Evolutionary conservation across 1,139 yeast species (phyloP), one percentile per base, ranked within the genome.

Genomic region (Magnusiomyces suaveolens): DNA sequence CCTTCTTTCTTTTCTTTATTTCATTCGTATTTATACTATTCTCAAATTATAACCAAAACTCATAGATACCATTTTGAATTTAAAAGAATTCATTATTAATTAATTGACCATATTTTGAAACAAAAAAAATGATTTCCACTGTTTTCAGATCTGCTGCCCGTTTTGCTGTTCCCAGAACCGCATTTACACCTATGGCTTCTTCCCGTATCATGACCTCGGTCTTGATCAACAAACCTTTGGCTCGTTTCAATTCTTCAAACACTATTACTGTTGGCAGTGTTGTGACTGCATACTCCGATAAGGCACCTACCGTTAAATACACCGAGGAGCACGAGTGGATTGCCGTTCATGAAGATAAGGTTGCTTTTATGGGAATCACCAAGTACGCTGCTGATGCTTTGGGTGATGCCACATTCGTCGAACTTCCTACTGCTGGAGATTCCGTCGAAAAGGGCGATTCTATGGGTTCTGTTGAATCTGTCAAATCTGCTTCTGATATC

Each of bases 311-410:
- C 25, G 78, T 86, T 61, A 82, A 80, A 71, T 90, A 81, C 75
- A 87, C 98, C 20, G 74, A 77, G 54, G 97, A 92, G 67, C 99
- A 92, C 75, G 99, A 92, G 74, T 92, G 97, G 97, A 74, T 94
- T 58, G 92, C 96, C 1, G 76, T 83, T 52, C 94, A 87, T 68
- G 78, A 79, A 39, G 96, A 90, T 70, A 87, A 88, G 57, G 76
- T 83, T 39, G 73, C 94, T 1, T 89, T 84, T 63, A 76, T 92
- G 43, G 99, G 99, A 43, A 89, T 92, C 71, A 90, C 98, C 59
- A 82, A 80, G 65, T 90, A 92, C 69, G 99, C 99, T 38, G 85
- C 96, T 47, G 96, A 90, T 66, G 96, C 98, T n/a, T 79, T 92
- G 59, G 98, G 98, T 50, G 99, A 92, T 72, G 95, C 95, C 54